Conservation (phyloP, 1,284 basidiomycete species). For the Schizopora paradoxa region DNA sequence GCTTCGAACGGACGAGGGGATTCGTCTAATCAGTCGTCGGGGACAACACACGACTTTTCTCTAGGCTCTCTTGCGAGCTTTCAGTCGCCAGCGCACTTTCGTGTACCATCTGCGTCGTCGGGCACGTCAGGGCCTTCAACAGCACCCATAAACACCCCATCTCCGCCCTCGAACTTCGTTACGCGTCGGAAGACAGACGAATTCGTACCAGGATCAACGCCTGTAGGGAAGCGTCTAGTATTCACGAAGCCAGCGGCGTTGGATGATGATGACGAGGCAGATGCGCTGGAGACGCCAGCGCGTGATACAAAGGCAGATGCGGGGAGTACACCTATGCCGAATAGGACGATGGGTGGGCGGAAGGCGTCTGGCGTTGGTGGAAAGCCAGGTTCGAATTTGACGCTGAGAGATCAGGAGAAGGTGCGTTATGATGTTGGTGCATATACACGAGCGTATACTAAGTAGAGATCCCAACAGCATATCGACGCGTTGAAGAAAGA, state of each 20-base stretch:
- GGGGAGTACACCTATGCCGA: conserved; percentile 42
- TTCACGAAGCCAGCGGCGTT: conserved; percentile 24
- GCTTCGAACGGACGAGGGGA: conserved; percentile 28
- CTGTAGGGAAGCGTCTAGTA: conserved; percentile 26
- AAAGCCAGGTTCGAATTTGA: conserved; percentile 63
- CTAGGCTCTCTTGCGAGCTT: conserved; percentile 55
- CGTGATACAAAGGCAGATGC: conserved; percentile 44
- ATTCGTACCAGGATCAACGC: conserved; percentile 29
- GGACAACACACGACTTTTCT: conserved; percentile 55
- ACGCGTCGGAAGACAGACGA: conserved; percentile 26
- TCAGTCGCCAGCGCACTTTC: conserved; percentile 48
- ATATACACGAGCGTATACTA: neutral
- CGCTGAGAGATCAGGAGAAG: conserved; percentile 92
- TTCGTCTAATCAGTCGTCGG: conserved; percentile 37
- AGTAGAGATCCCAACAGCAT: conserved; percentile 46
- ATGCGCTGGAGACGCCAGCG: conserved; percentile 51
- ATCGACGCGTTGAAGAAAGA: conserved; percentile 93
- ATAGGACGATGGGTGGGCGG: conserved; percentile 38
- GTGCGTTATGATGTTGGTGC: conserved; percentile 48
- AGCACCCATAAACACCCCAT: conserved; percentile 47
- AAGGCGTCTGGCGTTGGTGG: conserved; percentile 37
- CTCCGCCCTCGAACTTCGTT: conserved; percentile 33
- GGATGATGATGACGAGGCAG: conserved; percentile 40
- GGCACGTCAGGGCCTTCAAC: conserved; percentile 50
- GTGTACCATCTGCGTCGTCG: conserved; percentile 49